Conservation (phyloP, 2,329 filamentous ascomycete species). For the Gliomastix tumulicola region DNA sequence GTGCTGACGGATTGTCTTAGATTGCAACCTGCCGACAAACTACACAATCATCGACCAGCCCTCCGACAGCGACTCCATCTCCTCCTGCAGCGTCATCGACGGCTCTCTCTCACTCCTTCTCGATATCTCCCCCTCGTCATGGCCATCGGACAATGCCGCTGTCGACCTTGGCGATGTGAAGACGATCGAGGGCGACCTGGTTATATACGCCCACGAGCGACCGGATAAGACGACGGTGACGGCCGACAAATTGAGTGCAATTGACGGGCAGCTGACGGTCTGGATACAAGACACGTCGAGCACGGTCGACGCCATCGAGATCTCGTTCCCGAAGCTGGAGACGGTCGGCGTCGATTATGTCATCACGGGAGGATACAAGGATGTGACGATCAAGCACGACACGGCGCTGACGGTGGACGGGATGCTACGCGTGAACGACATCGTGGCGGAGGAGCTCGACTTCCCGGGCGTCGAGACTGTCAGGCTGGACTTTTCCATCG, state of each 20-base stretch:
- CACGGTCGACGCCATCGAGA: conserved; percentile 10
- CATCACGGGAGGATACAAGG: conserved; percentile 12
- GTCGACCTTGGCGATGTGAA: conserved; percentile 14
- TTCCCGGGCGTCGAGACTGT: conserved; percentile 14
- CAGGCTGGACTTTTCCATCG: conserved; percentile 14
- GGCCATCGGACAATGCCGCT: conserved; percentile 13
- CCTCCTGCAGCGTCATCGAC: conserved; percentile 14
- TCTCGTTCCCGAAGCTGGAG: conserved; percentile 12
- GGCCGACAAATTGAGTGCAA: conserved; percentile 11
- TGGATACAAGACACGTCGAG: conserved; percentile 11
- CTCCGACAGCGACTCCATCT: conserved; percentile 10
- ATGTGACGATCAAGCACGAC: conserved; percentile 12
- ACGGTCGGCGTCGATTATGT: conserved; percentile 13
- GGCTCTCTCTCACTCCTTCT: conserved; percentile 17
- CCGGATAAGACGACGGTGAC: conserved; percentile 14
- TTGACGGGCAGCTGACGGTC: conserved; percentile 13
- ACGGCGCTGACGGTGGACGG: conserved; percentile 8
- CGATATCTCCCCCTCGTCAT: conserved; percentile 12
- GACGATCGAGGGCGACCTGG: conserved; percentile 13
- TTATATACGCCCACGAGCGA: conserved; percentile 10
- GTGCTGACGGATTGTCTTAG: too few relatives aligned
- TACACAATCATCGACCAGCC: conserved; percentile 16
- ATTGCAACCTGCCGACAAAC: conserved; percentile 15
- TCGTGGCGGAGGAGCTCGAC: conserved; percentile 9
- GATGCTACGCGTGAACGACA: conserved; percentile 15